phyloP scores from a whole-genome alignment of 2,329 filamentous ascomycete genomes.

The Spiromastix sp. region DNA sequence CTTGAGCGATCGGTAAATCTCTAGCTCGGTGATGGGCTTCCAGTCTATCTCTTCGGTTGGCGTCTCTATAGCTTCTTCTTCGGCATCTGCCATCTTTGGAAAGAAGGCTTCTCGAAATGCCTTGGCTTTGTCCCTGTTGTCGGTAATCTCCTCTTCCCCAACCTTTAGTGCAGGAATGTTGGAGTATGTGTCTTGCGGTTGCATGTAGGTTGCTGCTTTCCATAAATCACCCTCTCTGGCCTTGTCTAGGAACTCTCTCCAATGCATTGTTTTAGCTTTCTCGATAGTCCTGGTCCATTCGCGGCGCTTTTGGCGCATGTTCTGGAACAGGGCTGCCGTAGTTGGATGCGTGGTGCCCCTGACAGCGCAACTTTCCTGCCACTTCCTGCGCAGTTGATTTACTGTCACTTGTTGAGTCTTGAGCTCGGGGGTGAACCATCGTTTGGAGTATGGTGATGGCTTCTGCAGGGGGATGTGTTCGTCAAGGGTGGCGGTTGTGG shows the following conservation, averaged over 20 bases:
- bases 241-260: slow-evolving; percentile 17
- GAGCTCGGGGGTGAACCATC: slow-evolving; percentile 16
- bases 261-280: slow-evolving; percentile 13
- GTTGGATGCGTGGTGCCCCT: slow-evolving; percentile 5
- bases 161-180: slow-evolving; percentile 12
- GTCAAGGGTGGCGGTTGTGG: slow-evolving; percentile 8
- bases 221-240: slow-evolving; percentile 12
- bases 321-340: slow-evolving; percentile 7
- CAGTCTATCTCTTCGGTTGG: slow-evolving; percentile 5
- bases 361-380: slow-evolving; percentile 9
- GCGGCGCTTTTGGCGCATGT: slow-evolving; percentile 7
- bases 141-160: slow-evolving; percentile 6
- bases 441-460: slow-evolving; percentile 15
- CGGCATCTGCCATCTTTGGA: slow-evolving; percentile 8
- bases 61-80: slow-evolving; percentile 4
- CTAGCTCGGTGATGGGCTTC: slow-evolving; percentile 12
- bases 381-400: slow-evolving; percentile 14
- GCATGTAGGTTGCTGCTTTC: slow-evolving; percentile 14
- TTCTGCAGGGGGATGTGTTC: slow-evolving; percentile 7
- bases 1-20: too few relatives aligned
- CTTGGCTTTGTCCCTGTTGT: slow-evolving; percentile 15
- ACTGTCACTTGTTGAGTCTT: slow-evolving; percentile 15
- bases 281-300: slow-evolving; percentile 15
- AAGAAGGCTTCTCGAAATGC: slow-evolving; percentile 15
- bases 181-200: slow-evolving; percentile 8